phyloP scores from a whole-genome alignment of 2,329 filamentous ascomycete genomes.

The Penicillium palitans region DNA sequence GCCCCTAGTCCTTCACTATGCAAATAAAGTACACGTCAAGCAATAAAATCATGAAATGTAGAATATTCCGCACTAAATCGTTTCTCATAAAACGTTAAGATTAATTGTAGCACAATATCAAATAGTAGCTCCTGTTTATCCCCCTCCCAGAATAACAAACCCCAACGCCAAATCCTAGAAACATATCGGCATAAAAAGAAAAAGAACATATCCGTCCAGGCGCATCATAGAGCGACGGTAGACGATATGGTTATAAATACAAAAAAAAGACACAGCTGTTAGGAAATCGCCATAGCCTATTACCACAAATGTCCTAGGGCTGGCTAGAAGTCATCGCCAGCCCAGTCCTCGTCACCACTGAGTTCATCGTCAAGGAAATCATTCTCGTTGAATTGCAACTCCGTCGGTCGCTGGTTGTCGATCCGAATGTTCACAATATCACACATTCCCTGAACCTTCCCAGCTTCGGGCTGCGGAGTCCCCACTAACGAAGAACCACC shows the following conservation, averaged over 20 bases:
- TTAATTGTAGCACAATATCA: neutral
- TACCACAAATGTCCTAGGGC: slow-evolving; percentile 28
- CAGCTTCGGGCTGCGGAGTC: slow-evolving; percentile 9
- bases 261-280: neutral
- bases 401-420: slow-evolving; percentile 61
- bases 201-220: neutral
- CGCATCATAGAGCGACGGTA: neutral
- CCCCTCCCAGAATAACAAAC: neutral
- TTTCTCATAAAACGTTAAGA: neutral
- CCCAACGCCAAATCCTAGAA: neutral
- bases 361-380: slow-evolving; percentile 62
- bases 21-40: neutral
- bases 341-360: slow-evolving; percentile 65
- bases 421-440: slow-evolving; percentile 60
- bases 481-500: neutral
- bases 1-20: neutral
- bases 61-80: neutral
- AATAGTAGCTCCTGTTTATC: neutral
- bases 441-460: slow-evolving; percentile 56
- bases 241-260: neutral
- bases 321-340: slow-evolving; percentile 46
- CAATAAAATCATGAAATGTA: neutral
- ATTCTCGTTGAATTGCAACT: slow-evolving; percentile 58
- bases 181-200: neutral
- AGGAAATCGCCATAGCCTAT: neutral